A percentile compares a stretch with the other conserved stretches of the same genome.
Conservation (phyloP, 768 basidiomycete species). For the Auriculariales sp. region DNA sequence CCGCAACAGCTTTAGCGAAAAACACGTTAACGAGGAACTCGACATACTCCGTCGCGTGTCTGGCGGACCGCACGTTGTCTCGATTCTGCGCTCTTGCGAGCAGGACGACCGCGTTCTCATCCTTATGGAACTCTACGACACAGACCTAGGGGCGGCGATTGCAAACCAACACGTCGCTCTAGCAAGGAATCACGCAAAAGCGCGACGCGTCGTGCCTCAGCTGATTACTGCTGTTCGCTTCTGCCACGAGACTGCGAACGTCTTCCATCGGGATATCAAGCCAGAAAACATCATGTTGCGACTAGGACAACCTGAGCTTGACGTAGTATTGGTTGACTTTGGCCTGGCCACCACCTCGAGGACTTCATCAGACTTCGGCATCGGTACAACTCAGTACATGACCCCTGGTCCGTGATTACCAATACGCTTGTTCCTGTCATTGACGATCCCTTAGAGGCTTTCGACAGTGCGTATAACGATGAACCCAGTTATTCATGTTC, state of each 20-base stretch:
- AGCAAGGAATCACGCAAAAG: constrained; percentile 24
- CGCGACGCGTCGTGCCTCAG: constrained; percentile 27
- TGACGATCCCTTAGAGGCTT: not conserved
- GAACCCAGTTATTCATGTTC: not conserved
- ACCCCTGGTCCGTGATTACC: not conserved
- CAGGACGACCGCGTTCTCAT: constrained; percentile 24
- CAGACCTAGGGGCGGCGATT: constrained; percentile 32
- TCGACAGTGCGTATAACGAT: not conserved
- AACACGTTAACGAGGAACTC: constrained; percentile 11
- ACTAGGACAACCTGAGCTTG: constrained; percentile 12
- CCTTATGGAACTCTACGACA: constrained; percentile 27
- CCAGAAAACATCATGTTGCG: constrained; percentile 20
- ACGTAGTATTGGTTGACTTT: constrained; percentile 28
- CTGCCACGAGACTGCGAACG: constrained; percentile 26
- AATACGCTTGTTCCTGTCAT: not conserved
- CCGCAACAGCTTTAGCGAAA: constrained; percentile 21
- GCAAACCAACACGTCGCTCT: constrained; percentile 14
- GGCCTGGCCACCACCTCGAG: constrained; percentile 14
- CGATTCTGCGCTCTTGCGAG: constrained; percentile 23
- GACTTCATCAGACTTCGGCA: not conserved
- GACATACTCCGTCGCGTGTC: constrained; percentile 26
- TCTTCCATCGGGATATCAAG: constrained; percentile 34
- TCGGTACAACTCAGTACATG: not conserved
- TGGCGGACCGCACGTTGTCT: constrained; percentile 25
- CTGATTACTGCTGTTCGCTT: constrained; percentile 28